Conservation (phyloP, 768 basidiomycete species). For the Chalciporus piperatus region DNA sequence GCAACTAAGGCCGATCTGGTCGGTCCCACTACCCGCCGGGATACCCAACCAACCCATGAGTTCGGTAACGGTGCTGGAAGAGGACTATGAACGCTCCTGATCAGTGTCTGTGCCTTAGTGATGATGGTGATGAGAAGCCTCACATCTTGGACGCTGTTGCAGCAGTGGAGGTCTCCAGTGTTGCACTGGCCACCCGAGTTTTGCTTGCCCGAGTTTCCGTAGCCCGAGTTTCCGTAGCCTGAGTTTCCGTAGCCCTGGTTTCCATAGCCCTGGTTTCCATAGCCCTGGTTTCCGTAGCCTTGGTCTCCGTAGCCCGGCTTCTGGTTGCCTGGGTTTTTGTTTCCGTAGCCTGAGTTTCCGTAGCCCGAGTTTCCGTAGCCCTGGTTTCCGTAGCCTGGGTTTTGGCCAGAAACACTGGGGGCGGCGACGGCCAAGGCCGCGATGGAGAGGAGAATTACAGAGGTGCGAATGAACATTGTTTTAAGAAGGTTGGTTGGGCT, state of each 20-base stretch:
- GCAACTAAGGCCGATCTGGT: neutral
- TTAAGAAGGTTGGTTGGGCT: no score
- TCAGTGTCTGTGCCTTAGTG: neutral
- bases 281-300: no score
- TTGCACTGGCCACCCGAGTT: conserved; percentile 36
- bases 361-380: no score
- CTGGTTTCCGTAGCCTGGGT: no score
- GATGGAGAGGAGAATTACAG: neutral
- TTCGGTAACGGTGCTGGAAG: neutral
- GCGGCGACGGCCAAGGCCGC: conserved; percentile 8
- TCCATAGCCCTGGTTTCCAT: no score
- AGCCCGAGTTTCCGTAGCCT: no score
- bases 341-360: no score
- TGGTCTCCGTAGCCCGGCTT: no score
- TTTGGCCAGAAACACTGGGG: neutral
- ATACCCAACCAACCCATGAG: neutral
- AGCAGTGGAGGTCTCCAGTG: conserved; percentile 34
- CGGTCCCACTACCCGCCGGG: neutral
- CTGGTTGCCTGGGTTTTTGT: no score
- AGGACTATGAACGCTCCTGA: neutral
- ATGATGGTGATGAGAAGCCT: no score
- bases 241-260: no score
- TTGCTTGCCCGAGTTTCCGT: neutral
- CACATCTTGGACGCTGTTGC: neutral
- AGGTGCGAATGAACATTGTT: conserved; percentile 3